phyloP scores from a whole-genome alignment of 2,329 filamentous ascomycete genomes.

The Arthrobotrys megalospora region DNA sequence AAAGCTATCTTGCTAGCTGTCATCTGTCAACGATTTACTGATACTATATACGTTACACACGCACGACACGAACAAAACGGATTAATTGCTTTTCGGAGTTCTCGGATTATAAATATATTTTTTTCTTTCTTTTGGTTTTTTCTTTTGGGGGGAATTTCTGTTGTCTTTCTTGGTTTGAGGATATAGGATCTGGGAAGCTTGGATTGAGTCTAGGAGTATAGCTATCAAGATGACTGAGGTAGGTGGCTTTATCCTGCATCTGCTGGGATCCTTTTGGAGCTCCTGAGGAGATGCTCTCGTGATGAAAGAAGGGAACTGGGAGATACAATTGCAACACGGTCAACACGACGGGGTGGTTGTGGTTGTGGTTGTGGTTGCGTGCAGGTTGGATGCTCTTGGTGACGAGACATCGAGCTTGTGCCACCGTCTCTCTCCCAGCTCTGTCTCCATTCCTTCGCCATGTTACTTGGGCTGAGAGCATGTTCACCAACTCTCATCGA shows the following conservation, averaged over 20 bases:
- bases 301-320: conserved; percentile 1
- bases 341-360: conserved; percentile 38
- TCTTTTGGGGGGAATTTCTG: not conserved
- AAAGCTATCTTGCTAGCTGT: not conserved
- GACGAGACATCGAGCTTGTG: conserved; percentile 1
- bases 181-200: conserved; percentile 11
- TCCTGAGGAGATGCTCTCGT: conserved; percentile 22
- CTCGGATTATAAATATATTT: conserved; percentile 1
- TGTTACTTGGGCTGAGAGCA: not conserved
- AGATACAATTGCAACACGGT: conserved; percentile 41
- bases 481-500: too few relatives aligned
- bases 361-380: not conserved
- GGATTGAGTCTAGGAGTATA: conserved; percentile 1
- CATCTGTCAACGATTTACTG: not conserved
- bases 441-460: conserved; percentile 1
- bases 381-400: not conserved
- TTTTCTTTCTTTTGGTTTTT: not conserved
- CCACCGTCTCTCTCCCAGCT: conserved; percentile 13
- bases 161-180: not conserved
- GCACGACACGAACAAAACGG: not conserved
- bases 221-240: conserved; percentile 45
- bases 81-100: conserved; percentile 17
- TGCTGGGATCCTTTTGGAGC: not conserved
- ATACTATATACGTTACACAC: conserved; percentile 2
- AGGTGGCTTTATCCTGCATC: conserved; percentile 16